Base-by-base conservation (phyloP, 2,329 filamentous ascomycete species). In the Colletotrichum lindemuthianum region DNA sequence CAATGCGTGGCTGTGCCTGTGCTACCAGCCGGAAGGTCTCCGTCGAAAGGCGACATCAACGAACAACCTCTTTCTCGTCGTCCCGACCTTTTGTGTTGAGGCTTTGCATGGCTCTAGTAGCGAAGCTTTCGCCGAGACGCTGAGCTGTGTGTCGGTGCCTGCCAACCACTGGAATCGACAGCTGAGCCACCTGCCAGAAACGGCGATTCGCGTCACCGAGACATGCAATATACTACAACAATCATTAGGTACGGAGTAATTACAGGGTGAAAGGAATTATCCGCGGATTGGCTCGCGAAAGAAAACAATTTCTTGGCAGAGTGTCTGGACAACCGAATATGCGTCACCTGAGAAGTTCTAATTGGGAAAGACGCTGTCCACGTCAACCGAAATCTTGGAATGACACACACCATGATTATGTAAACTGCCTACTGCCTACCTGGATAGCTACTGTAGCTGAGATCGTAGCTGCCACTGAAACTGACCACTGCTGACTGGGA, bases 121-220 rank as follows among this genome's bases (percentile, higher is more conserved):
- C 32, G 57, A 65, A 65, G 51, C 51, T 56, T 56, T 48, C 40
- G 50, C 50, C 57, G 50, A 60, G 57, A 39, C 40, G n/a, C 54
- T 41, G 50, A 39, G 34, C 57, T 8, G 39, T 39, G 32, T 4
- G 16, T 50, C 34, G 24, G 24, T 24, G 24, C 33, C 33, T 40
- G 43, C 54, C 60, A 40, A 59, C 13, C n/a, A 44, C 10, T 24
- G n/a, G 40, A 43, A 48, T 43, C 32, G 13, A 49, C 24, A 36
- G 47, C 58, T 24, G 43, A 39, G 45, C 51, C 51, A 51, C 47
- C 52, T 36, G 16, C 16, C 40, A 24, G 15, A 9, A 9, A n/a
- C 15, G 13, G n/a, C 36, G 15, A n/a, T 34, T 45, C 50, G 50
- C 50, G 49, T 60, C 55, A 60, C 44, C 13, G 34, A 45, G 12